Base-by-base conservation (phyloP, 495 filamentous ascomycete genomes). In the Penicillium canescens region DNA sequence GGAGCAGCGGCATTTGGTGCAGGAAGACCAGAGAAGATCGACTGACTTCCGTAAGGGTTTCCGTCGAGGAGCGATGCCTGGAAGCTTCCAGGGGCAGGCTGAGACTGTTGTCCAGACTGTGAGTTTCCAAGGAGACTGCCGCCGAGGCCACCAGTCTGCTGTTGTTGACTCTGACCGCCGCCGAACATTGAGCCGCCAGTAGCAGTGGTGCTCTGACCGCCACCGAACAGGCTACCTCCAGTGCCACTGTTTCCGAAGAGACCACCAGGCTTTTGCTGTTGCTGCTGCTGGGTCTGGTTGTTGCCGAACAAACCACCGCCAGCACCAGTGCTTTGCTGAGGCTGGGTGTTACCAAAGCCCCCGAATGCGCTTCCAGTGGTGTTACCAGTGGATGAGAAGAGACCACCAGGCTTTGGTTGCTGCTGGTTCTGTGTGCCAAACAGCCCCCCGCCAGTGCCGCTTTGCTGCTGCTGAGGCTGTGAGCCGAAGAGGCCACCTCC, bases 31-130 rank as follows among this genome's bases (percentile, higher is more conserved):
- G 81, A 77, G 69, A 96, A 96, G 12, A 98, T 80, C 3, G 88
- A 88, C 62, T 85, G 76, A 48, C 85, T 88, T 20, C 94, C 93
- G 62, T 95, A 98, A 0, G 94, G 91, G 38, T 86, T 84, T 18
- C 69, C 71, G 44, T 90, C 89, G 42, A 83, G 84, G 42, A 97
- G 82, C 14, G 89, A 93, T 1, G 90, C 82, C 23, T 84, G 86
- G 38, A 93, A 74, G n/a, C 86, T 81, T 53, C 85, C 84, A 31
- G 83, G 83, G 5, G 62, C 69, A 33, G 78, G 72, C 52, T 79
- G 75, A 14, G 74, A 73, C 26, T 75, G 76, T 39, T 71, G 72
- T n/a, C 65, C 59, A 16, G 68, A 72, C 68, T 85, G 85, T n/a
- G 74, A 71, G 33, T 56, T 64, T 4, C 84, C 86, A 55, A 94